Percentiles rank a stretch among this genome's conserved stretches.
These are phyloP conservation scores for Anthoceros angustus DNA, from an alignment of 225 moss, liverwort and hornwort genomes.

Conservation along the genomic window DNA sequence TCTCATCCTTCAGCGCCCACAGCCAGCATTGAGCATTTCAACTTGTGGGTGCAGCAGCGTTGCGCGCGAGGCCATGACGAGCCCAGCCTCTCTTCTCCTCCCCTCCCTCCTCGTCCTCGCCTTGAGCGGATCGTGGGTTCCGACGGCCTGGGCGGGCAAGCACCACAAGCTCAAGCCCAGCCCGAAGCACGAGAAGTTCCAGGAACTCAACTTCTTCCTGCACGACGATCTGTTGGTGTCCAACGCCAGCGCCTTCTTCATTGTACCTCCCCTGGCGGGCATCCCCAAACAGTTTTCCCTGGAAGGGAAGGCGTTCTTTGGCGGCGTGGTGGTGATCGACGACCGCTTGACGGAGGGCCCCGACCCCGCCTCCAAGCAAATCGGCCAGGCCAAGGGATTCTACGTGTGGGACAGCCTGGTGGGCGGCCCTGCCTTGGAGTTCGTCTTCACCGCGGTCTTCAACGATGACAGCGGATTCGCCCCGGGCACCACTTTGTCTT, in stretches of 20 bases:
- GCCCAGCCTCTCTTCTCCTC: no score
- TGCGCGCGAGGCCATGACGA: no score
- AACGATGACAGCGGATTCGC: not conserved
- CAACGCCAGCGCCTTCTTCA: slow-evolving; percentile 3
- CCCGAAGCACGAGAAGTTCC: not conserved
- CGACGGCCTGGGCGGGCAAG: no score
- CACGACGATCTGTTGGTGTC: not conserved
- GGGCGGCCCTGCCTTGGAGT: not conserved
- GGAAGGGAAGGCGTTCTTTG: not conserved
- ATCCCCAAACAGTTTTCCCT: not conserved
- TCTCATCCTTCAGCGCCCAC: no score
- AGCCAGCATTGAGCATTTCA: no score
- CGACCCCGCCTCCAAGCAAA: not conserved
- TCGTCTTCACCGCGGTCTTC: not conserved
- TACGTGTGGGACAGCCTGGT: not conserved
- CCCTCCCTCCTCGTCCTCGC: no score
- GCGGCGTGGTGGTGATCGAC: not conserved
- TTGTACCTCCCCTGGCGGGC: not conserved
- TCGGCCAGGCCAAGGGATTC: not conserved
- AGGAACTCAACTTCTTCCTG: not conserved
- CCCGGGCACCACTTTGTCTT: not conserved
- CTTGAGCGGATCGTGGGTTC: no score
- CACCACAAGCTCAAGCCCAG: not conserved
- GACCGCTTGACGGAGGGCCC: not conserved
- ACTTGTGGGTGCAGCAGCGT: no score